Evolutionary conservation across 2,329 filamentous ascomycete species (phyloP).

Genomic region (Epichloe hybrida): DNA sequence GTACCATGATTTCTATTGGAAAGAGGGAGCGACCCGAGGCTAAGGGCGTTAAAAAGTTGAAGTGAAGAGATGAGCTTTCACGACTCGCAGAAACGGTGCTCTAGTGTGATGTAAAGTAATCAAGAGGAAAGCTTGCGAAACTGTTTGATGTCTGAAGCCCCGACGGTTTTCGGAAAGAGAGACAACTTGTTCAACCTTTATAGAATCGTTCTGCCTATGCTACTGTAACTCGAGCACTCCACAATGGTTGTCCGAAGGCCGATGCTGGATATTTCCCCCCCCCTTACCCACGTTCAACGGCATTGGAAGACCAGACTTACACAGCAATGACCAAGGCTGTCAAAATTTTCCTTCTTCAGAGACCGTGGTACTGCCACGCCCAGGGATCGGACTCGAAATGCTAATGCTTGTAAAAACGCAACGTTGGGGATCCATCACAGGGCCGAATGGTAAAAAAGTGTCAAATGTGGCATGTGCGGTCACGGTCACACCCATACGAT

Average conservation of each 20-base stretch:
- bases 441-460: background rate
- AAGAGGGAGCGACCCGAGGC: background rate
- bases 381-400: background rate
- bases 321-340: background rate
- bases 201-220: background rate
- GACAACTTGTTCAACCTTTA: conserved; percentile 1
- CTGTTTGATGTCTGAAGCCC: background rate
- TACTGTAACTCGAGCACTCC: background rate
- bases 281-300: background rate
- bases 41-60: background rate
- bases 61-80: background rate
- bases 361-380: background rate
- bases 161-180: background rate
- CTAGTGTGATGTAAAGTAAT: background rate
- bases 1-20: background rate
- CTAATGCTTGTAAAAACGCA: background rate
- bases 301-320: background rate
- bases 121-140: background rate
- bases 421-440: background rate
- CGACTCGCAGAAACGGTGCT: background rate
- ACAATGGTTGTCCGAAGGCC: background rate
- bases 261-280: background rate
- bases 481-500: background rate
- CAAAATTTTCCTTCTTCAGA: background rate
- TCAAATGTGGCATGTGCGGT: background rate